A percentile compares a stretch with the other conserved stretches of the same genome.
Conservation (phyloP, 805 yeast genomes). For the Metschnikowia similis region DNA sequence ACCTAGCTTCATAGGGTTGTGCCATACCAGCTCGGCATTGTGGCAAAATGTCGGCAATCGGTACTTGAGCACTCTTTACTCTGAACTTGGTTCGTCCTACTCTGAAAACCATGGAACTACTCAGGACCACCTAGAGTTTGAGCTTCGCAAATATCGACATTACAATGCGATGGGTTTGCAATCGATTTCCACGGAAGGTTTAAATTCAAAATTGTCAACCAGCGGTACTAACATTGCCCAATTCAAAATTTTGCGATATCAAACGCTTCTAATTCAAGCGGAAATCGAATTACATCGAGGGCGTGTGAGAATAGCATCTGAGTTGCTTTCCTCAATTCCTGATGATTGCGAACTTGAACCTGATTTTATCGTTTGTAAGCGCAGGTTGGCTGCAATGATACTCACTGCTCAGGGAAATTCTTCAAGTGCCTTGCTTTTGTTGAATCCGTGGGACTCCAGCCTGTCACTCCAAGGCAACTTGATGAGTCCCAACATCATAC, state of each 20-base stretch:
- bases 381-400: conserved; percentile 7
- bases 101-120: conserved; percentile 24
- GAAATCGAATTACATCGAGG: conserved; percentile 37
- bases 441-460: neutral
- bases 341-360: conserved; percentile 15
- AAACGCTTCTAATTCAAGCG: conserved; percentile 37
- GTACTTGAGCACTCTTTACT: conserved; percentile 43
- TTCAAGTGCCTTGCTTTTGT: conserved; percentile 10
- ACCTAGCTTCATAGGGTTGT: conserved; percentile 41
- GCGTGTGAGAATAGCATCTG: conserved; percentile 29
- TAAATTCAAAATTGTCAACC: neutral
- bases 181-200: neutral
- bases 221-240: conserved; percentile 29
- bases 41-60: conserved; percentile 54
- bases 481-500: conserved; percentile 29
- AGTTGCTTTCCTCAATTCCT: conserved; percentile 30
- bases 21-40: conserved; percentile 42
- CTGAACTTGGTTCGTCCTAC: conserved; percentile 42
- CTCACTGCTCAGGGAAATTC: conserved; percentile 21
- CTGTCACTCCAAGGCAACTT: neutral
- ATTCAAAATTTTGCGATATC: conserved; percentile 36
- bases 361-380: conserved; percentile 4
- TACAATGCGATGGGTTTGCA: conserved; percentile 15
- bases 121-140: conserved; percentile 13
- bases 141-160: conserved; percentile 37